Evolutionary conservation across 1,139 yeast genomes (phyloP).

Genomic region (Protomyces gravidus): DNA sequence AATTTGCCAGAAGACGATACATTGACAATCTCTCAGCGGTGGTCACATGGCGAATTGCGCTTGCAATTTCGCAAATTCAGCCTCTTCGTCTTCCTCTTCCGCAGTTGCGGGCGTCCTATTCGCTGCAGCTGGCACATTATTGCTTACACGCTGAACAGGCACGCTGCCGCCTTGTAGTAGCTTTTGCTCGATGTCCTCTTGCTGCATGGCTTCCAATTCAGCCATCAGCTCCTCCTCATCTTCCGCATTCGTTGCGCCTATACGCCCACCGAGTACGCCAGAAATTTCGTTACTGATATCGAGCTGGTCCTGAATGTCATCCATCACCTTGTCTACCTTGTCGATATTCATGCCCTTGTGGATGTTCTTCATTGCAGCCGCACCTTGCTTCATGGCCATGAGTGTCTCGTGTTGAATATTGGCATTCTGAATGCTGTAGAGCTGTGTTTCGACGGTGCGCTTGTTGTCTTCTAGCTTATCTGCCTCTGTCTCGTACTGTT

Average conservation of each 20-base stretch:
- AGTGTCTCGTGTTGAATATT: constrained; percentile 94
- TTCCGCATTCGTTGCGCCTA: constrained; percentile 45
- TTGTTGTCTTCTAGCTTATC: constrained; percentile 81
- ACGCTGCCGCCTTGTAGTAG: constrained; percentile 50
- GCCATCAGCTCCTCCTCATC: constrained; percentile 85
- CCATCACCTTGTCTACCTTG: constrained; percentile 98
- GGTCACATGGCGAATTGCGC: constrained; percentile 25
- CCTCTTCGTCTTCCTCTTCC: constrained; percentile 28
- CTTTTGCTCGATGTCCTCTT: constrained; percentile 65
- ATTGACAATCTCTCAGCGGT: too few species aligned
- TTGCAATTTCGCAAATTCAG: constrained; percentile 24
- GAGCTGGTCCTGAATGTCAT: constrained; percentile 93
- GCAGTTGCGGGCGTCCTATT: constrained; percentile 8
- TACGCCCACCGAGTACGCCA: constrained; percentile 45
- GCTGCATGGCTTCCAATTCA: constrained; percentile 82
- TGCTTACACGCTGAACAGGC: constrained; percentile 36
- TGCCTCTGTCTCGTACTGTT: constrained; percentile 70
- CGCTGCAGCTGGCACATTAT: constrained; percentile 5
- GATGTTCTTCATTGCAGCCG: constrained; percentile 91
- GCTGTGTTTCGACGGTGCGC: constrained; percentile 82
- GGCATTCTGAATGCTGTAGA: constrained; percentile 87
- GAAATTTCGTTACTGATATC: constrained; percentile 92
- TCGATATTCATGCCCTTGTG: constrained; percentile 94
- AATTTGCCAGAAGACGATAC: too few species aligned
- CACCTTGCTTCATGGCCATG: constrained; percentile 98